A percentile compares a stretch with the other conserved stretches of the same genome.
Conservation (phyloP, 371 early-diverging fungal genomes). For the Mortierella sp. region DNA sequence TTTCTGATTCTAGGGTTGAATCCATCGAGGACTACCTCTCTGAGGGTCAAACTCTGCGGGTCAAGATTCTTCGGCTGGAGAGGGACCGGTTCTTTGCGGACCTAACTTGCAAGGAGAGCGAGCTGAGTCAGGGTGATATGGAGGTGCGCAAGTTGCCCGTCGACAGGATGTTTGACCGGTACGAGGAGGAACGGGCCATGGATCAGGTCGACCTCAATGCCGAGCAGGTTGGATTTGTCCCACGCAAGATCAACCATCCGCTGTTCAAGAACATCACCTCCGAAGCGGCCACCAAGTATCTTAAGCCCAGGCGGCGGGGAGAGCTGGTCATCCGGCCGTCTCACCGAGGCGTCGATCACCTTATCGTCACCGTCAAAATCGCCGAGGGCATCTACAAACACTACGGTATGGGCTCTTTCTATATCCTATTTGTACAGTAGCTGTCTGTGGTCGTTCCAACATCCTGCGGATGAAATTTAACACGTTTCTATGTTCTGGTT, state of each 20-base stretch:
- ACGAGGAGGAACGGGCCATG: constrained; percentile 68
- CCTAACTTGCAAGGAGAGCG: constrained; percentile 70
- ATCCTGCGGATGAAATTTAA: background rate
- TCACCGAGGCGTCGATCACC: constrained; percentile 86
- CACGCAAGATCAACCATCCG: constrained; percentile 86
- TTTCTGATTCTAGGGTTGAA: constrained; percentile 73
- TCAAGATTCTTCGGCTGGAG: constrained; percentile 84
- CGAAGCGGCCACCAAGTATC: constrained; percentile 81
- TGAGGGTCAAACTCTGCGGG: constrained; percentile 79
- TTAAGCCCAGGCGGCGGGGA: constrained; percentile 79
- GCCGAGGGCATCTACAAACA: constrained; percentile 90
- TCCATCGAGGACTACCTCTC: constrained; percentile 70
- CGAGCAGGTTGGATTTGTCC: constrained; percentile 60
- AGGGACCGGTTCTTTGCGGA: constrained; percentile 84
- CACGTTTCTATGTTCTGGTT: background rate
- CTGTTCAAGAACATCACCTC: constrained; percentile 83
- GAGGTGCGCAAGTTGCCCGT: constrained; percentile 60
- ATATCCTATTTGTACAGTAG: too few species aligned
- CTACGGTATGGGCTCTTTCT: constrained; percentile 63
- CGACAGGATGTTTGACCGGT: constrained; percentile 80
- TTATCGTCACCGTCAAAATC: constrained; percentile 95
- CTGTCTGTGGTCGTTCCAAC: too few species aligned
- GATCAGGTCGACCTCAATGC: constrained; percentile 67
- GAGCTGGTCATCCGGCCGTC: constrained; percentile 94
- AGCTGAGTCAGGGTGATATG: constrained; percentile 65